Conservation (phyloP, 495 filamentous ascomycete species). For the Thermothielavioides terrestris region DNA sequence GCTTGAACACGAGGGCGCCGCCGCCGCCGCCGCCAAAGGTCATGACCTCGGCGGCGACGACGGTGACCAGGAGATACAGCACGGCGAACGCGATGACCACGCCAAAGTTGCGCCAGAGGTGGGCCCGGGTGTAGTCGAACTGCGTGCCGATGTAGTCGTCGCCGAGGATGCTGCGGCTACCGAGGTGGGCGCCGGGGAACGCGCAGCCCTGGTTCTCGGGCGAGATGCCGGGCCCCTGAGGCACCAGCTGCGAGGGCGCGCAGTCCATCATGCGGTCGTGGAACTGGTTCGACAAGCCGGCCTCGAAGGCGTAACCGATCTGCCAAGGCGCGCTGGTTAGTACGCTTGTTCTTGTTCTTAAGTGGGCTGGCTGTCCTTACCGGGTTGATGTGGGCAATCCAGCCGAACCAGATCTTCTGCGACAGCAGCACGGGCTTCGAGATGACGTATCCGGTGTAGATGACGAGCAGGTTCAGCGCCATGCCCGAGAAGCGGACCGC, state of each 20-base stretch:
- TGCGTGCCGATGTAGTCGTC: constrained; percentile 51
- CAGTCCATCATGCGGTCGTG: constrained; percentile 42
- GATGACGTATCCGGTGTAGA: constrained; percentile 74
- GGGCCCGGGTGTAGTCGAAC: constrained; percentile 47
- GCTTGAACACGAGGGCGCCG: constrained; percentile 29
- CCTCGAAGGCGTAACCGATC: constrained; percentile 61
- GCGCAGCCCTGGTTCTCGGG: constrained; percentile 53
- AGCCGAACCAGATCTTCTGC: constrained; percentile 60
- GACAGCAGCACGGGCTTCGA: constrained; percentile 54
- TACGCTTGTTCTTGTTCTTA: neutral
- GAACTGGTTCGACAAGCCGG: constrained; percentile 61
- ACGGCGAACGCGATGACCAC: constrained; percentile 62
- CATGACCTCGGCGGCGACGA: constrained; percentile 50
- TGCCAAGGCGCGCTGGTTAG: neutral
- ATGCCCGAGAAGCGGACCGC: constrained; percentile 42
- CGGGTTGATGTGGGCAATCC: constrained; percentile 70
- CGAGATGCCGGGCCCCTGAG: constrained; percentile 47
- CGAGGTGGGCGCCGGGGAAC: constrained; percentile 44
- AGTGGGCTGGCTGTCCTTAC: constrained; percentile 23
- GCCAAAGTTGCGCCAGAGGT: constrained; percentile 78
- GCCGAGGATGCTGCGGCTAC: constrained; percentile 48
- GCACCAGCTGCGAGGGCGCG: constrained; percentile 45
- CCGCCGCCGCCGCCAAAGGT: constrained; percentile 32
- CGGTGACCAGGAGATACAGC: constrained; percentile 60
- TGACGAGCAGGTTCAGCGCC: constrained; percentile 62